phyloP scores from a whole-genome alignment of 208 protist genomes.

The Acanthamoeba lenticulata region DNA sequence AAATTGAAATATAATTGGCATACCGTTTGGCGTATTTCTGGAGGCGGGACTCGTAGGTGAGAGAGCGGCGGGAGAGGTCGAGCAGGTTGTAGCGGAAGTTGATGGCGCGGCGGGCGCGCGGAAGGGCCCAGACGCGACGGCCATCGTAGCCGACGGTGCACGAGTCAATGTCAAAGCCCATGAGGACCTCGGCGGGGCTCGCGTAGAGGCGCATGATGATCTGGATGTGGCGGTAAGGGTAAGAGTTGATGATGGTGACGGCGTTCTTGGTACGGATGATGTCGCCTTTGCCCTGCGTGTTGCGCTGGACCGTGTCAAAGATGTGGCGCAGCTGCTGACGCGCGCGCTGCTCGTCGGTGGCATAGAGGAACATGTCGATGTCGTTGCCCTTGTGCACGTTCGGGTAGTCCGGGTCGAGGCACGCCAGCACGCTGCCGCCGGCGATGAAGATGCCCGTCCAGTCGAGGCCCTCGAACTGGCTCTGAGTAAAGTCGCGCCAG shows the following conservation, averaged over 20 bases:
- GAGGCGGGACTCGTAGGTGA: too few relatives aligned
- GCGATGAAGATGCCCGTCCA: too few relatives aligned
- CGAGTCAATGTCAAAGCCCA: neutral
- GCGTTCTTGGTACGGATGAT: slow-evolving; percentile 10
- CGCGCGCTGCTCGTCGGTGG: neutral
- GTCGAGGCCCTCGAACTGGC: slow-evolving; percentile 65
- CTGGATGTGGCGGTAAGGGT: neutral
- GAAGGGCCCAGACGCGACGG: neutral
- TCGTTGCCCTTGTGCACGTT: neutral
- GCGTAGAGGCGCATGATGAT: slow-evolving; percentile 8
- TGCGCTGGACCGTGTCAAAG: neutral
- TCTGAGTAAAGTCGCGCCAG: slow-evolving; percentile 62
- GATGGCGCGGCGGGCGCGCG: neutral
- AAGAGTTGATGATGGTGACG: neutral
- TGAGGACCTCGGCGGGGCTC: neutral
- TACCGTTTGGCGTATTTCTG: too few relatives aligned
- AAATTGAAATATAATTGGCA: too few relatives aligned
- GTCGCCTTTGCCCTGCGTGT: neutral
- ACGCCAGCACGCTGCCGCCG: neutral
- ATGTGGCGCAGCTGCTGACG: neutral
- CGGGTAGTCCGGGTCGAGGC: neutral
- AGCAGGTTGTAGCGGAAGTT: too few relatives aligned
- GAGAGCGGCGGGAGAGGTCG: too few relatives aligned
- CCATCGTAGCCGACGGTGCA: neutral
- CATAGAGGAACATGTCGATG: neutral